Conservation (phyloP, 1,139 yeast species). For the Meyerozyma guilliermondii region DNA sequence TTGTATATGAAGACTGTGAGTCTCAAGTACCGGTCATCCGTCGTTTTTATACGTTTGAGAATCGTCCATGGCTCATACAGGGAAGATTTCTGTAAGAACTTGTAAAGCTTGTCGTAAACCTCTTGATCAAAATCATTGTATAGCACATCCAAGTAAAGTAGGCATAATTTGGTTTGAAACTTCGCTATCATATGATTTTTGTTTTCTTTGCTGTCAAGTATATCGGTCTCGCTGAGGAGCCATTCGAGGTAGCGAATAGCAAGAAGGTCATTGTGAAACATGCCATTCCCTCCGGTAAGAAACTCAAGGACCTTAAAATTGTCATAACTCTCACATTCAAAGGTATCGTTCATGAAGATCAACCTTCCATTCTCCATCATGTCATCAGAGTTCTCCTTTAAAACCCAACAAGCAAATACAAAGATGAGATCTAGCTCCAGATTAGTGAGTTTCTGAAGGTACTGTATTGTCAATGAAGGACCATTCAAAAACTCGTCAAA, state of each 20-base stretch:
- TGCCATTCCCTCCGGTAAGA: slow-evolving; percentile 18
- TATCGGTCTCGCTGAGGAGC: slow-evolving; percentile 38
- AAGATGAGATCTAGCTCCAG: slow-evolving; percentile 51
- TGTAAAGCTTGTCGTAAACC: slow-evolving; percentile 30
- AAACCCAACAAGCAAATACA: slow-evolving; percentile 54
- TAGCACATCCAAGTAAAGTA: slow-evolving; percentile 45
- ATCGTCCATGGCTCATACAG: slow-evolving; percentile 46
- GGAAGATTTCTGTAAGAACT: slow-evolving; percentile 29
- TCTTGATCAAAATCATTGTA: slow-evolving; percentile 13
- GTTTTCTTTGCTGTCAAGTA: slow-evolving; percentile 31
- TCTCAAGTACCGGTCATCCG: slow-evolving; percentile 28
- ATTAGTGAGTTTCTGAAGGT: slow-evolving; percentile 57
- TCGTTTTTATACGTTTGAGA: slow-evolving; percentile 33
- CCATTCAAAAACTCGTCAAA: slow-evolving; percentile 31
- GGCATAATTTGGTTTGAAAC: slow-evolving; percentile 51
- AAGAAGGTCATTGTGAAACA: slow-evolving; percentile 24
- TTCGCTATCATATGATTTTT: slow-evolving; percentile 26
- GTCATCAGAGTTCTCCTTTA: slow-evolving; percentile 22
- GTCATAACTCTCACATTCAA: slow-evolving; percentile 59
- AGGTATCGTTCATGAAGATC: slow-evolving; percentile 65
- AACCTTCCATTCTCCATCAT: slow-evolving; percentile 37
- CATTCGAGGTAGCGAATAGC: slow-evolving; percentile 60
- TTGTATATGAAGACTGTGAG: slow-evolving; percentile 57
- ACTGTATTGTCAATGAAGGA: slow-evolving; percentile 52
- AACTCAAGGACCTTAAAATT: slow-evolving; percentile 48